phyloP scores from a whole-genome alignment of 306 rosid species.

The Malus domestica region ASM211411v1 NC_041789.1:32277501-32278000 shows the following conservation, averaged over 20 bases:
- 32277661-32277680: constrained; percentile 1
- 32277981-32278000: too few species aligned
- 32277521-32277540: not conserved
- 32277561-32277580: not conserved
- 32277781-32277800: too few species aligned
- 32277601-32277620: constrained; percentile 5
- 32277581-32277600: not conserved
- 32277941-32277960: fast-evolving
- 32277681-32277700: constrained; percentile 20
- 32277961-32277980: too few species aligned
- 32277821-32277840: too few species aligned
- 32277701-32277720: not conserved
- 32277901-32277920: too few species aligned
- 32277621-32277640: constrained; percentile 2
- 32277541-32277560: not conserved
- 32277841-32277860: too few species aligned
- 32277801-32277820: too few species aligned
- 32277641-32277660: constrained; percentile 3
- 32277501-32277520: not conserved
- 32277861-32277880: too few species aligned
- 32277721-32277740: constrained; percentile 30
- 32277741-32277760: constrained; percentile 21
- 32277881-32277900: too few species aligned
- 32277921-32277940: too few species aligned
- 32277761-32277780: not conserved